Evolutionary conservation across 306 rosid species (phyloP), one percentile per base, ranked within the genome.

Genomic region (Gillenia trifoliata): DNA sequence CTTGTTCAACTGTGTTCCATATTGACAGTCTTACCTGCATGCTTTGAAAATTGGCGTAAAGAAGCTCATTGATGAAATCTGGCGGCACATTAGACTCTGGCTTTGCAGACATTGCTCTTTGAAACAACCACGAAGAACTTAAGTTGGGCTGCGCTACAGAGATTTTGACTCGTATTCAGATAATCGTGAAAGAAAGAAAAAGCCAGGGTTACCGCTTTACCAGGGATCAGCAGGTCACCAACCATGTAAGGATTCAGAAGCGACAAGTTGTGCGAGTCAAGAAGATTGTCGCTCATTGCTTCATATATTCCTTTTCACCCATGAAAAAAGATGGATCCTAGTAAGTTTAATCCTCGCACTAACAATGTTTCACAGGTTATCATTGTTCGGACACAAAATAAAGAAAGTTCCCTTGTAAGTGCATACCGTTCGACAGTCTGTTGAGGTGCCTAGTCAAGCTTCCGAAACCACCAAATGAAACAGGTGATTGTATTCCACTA

Each of bases 61-160:
- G 97, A 26, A 94, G 97, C 74, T 94, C 96, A 79, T 88, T 94
- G 20, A 94, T 91, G 64, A 94, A 94, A 81, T 90, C 92, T 69
- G 83, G 84, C 30, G 95, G 84, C 79, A 94, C 87, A 83, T 87
- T 83, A 41, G 91, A 76, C 57, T 74, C 83, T 78, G 82, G 80
- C 78, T 88, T 91, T 43, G 95, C 98, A 31, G 97, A 91, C 98
- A 94, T 94, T 78, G 97, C 98, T 83, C 93, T 94, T 90, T 94
- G 98, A 83, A 94, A 94, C 85, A 94, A 82, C 98, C 98, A 94
- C 57, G 98, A 90, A 82, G 97, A 80, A 73, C 97, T 91, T 83
- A 91, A 85, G 79, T 91, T 94, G 54, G 98, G 98, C 97, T 94
- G 91, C 82, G 81, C 68, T 62, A 73, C 30, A 67, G 64, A 78